These are phyloP conservation scores for Fusarium brachygibbosum DNA, from an alignment of 2,329 filamentous ascomycete species.

Conservation along the genomic window DNA sequence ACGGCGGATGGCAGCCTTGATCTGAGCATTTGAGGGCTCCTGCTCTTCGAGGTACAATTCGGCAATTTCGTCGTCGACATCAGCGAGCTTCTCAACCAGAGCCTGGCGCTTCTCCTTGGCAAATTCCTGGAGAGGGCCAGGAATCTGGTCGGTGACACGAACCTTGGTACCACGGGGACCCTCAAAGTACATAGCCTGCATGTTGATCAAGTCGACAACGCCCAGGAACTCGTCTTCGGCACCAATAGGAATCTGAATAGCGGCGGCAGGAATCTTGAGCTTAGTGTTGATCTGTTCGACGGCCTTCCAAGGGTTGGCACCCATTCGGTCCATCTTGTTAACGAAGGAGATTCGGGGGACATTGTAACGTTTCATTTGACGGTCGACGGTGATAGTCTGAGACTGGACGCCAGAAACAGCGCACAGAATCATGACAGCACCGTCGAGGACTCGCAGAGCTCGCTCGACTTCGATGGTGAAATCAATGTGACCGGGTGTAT, in stretches of 20 bases:
- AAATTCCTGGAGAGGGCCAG: conserved; percentile 80
- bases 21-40: conserved; percentile 82
- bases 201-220: conserved; percentile 90
- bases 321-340: conserved; percentile 99
- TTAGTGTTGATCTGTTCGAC: conserved; percentile 98
- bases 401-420: conserved; percentile 97
- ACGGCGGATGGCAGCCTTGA: conserved; percentile 91
- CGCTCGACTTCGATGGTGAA: conserved; percentile 99
- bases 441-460: conserved; percentile 92
- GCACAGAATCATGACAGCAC: conserved; percentile 98
- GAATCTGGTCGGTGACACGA: conserved; percentile 82
- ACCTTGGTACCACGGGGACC: conserved; percentile 84
- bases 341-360: conserved; percentile 95
- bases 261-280: conserved; percentile 91
- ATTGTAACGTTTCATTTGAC: conserved; percentile 99
- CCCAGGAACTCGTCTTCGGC: conserved; percentile 91
- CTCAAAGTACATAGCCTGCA: conserved; percentile 94
- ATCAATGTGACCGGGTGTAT: conserved; percentile 98
- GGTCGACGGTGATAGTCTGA: conserved; percentile 97
- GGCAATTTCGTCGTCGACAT: conserved; percentile 98
- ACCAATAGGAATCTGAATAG: conserved; percentile 94
- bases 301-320: conserved; percentile 96
- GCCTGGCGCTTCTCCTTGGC: conserved; percentile 85
- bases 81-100: conserved; percentile 93
- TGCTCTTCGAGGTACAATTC: conserved; percentile 93